Evolutionary conservation across 2,329 filamentous ascomycete genomes (phyloP).

Genomic region (Penicillium sp.): DNA sequence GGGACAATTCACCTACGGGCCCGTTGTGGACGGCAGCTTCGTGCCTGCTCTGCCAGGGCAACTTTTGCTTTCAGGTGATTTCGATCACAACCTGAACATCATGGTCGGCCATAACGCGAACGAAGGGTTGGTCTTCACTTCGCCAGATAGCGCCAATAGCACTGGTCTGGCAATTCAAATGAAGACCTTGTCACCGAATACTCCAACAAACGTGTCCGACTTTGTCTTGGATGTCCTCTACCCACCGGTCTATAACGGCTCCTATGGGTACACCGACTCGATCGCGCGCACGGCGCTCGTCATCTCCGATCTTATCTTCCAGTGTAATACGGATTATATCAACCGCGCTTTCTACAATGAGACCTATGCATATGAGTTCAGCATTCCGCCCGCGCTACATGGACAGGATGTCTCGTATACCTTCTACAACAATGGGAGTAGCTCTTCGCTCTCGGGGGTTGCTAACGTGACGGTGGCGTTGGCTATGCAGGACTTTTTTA

Average conservation of each 20-base stretch:
- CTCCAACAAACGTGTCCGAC: constrained; percentile 32
- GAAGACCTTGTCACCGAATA: constrained; percentile 23
- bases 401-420: constrained; percentile 55
- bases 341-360: constrained; percentile 51
- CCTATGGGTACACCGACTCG: constrained; percentile 48
- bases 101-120: constrained; percentile 49
- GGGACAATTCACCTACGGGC: constrained; percentile 49
- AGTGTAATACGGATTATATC: constrained; percentile 57
- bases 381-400: constrained; percentile 55
- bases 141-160: constrained; percentile 32
- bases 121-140: constrained; percentile 46
- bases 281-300: constrained; percentile 45
- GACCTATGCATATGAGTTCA: constrained; percentile 56
- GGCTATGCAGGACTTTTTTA: constrained; percentile 41
- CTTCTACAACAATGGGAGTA: constrained; percentile 47
- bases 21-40: constrained; percentile 53
- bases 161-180: constrained; percentile 24
- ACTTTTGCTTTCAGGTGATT: constrained; percentile 47
- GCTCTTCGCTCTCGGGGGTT: constrained; percentile 20
- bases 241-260: constrained; percentile 52
- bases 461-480: constrained; percentile 33
- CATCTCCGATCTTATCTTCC: constrained; percentile 48
- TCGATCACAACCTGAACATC: constrained; percentile 46
- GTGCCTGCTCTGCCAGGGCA: constrained; percentile 49
- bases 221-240: constrained; percentile 53